Evolutionary conservation across 2,329 filamentous ascomycete genomes (phyloP), one percentile per base, ranked within the genome.

Genomic region (Trichophyton simii): DNA sequence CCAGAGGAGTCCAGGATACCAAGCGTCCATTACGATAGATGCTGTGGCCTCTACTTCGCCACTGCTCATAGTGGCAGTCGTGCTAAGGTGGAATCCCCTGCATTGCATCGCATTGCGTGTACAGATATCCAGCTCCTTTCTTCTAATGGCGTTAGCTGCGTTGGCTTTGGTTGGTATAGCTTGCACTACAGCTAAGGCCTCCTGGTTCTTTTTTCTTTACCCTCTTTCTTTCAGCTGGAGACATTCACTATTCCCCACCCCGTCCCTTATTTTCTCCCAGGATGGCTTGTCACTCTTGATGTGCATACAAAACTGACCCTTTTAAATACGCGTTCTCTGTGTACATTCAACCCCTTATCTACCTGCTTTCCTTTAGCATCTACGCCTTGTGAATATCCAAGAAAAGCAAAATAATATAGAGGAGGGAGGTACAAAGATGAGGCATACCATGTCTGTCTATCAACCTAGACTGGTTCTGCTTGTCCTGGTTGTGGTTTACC

Each of bases 1-100:
- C 82, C 66, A 79, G 82, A 60, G 88, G 88, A 64, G 87, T 87
- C 22, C 82, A 87, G 68, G 89, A 95, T 73, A 83, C 87, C 68
- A 90, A 94, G 77, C 69, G 81, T 60, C 83, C 85, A 58, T 77
- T 95, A 71, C 81, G 84, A 73, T 91, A 83, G 66, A 9, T 28
- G 25, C 57, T 20, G n/a, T 38, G 31, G 20, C 6, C 25, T 44
- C 13, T 9, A 15, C 4, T 20, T 42, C 15, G 18, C 31, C 54
- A 28, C 54, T 6, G 28, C 36, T 42, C 18, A 25, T 9, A 18
- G 20, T 20, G 18, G 57, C 11, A 58, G 57, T 58, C 34, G 36
- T n/a, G 11, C 20, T 44, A 7, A 31, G 52, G 18, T 31, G 18
- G 13, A 18, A 34, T 36, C 22, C 34, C 52, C 13, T 36, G n/a